These are phyloP conservation scores for Hansenula lynferdii DNA, from an alignment of 1,139 yeast genomes.

Conservation along the genomic window DNA sequence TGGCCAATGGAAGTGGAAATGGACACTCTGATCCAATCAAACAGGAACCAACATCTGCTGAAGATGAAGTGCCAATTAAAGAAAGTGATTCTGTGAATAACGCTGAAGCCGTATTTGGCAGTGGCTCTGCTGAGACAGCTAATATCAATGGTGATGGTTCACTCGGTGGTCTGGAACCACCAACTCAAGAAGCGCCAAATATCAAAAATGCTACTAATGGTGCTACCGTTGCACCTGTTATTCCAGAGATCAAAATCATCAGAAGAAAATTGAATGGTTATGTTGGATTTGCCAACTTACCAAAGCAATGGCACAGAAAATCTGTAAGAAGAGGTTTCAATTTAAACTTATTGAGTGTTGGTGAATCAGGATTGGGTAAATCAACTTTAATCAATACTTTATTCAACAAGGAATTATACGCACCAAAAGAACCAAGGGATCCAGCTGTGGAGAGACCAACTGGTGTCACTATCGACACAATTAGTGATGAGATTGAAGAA, in stretches of 20 bases:
- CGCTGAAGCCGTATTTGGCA: not conserved
- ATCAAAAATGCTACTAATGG: not conserved
- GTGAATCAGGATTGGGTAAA: conserved; percentile 92
- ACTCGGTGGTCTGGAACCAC: conserved; percentile 1
- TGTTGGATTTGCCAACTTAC: conserved; percentile 97
- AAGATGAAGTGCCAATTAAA: conserved; percentile 1
- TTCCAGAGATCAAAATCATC: conserved; percentile 46
- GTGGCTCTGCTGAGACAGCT: not conserved
- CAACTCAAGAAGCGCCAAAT: conserved; percentile 4
- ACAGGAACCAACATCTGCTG: not conserved
- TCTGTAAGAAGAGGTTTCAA: conserved; percentile 92
- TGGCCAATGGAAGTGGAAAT: too few relatives aligned
- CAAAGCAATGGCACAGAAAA: conserved; percentile 98
- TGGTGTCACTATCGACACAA: conserved; percentile 61
- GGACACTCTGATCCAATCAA: conserved; percentile 2
- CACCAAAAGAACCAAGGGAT: conserved; percentile 28
- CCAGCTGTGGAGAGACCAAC: conserved; percentile 19
- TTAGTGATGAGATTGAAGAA: conserved; percentile 77
- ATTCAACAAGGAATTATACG: conserved; percentile 72
- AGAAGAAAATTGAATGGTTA: conserved; percentile 84
- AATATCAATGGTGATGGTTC: too few relatives aligned
- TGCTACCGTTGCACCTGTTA: conserved; percentile 15
- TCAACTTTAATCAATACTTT: conserved; percentile 88
- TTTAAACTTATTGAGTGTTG: conserved; percentile 85
- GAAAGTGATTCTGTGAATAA: not conserved